Base-by-base conservation (phyloP, 1,284 basidiomycete genomes). In the Ceratobasidium sp. region DNA sequence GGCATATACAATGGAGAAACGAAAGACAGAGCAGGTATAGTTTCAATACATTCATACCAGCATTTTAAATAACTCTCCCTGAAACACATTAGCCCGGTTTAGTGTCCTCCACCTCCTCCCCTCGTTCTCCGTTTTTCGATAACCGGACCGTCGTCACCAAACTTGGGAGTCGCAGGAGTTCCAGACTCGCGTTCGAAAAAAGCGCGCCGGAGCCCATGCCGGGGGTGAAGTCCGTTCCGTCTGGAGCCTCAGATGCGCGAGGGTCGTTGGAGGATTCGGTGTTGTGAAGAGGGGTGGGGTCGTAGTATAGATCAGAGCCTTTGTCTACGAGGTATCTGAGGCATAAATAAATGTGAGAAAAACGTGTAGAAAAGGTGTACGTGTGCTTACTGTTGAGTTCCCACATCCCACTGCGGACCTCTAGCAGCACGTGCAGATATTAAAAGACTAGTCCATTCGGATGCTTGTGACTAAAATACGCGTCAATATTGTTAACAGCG, bases 321-420 rank as follows among this genome's bases (percentile, higher is more conserved):
- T 88, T 85, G 76, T 86, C 84, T 6, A 86, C 84, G 17, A 84
- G 82, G 79, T 91, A 92, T 77, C 91, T 91, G 29, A 15, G 22
- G 29, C 75, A 53, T 33, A n/a, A 59, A 17, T 54, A 14, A 22
- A 11, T 51, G 17, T 36, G 8, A 24, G 45, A 14, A 15, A n/a
- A n/a, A 4, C n/a, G n/a, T n/a, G n/a, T n/a, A n/a, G n/a, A n/a
- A n/a, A n/a, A n/a, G n/a, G n/a, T n/a, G n/a, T n/a, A n/a, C n/a
- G 33, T 22, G 29, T 31, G 81, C 87, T 78, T 77, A 94, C 93
- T 91, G 89, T 81, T 94, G 93, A 24, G 93, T 93, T 27, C 92
- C 91, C 47, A 94, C 86, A 81, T 94, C 93, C 93, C 93, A 94
- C 78, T 93, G 93, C 4, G 93, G 93, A 0, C 93, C 93, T 76